phyloP scores from a whole-genome alignment of 306 rosid species.

The Herpetospermum pedunculosum region DNA sequence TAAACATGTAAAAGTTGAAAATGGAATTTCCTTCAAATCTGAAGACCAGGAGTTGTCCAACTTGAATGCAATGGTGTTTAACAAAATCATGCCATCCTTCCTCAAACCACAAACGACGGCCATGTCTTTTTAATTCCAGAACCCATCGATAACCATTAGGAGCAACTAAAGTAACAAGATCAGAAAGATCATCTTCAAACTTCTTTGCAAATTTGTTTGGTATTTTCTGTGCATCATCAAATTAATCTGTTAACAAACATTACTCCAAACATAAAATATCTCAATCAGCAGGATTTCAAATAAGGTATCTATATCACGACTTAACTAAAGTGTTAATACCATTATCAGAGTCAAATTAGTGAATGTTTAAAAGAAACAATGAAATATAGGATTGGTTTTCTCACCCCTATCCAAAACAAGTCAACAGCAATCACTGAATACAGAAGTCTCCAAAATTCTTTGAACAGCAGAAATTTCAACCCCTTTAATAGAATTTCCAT shows the following conservation, averaged over 20 bases:
- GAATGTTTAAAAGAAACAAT: neutral
- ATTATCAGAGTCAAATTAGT: neutral
- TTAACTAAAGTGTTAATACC: neutral
- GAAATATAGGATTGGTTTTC: neutral
- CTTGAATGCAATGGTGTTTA: constrained; percentile 47
- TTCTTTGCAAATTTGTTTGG: constrained; percentile 70
- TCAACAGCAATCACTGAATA: neutral
- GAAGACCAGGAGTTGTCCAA: constrained; percentile 67
- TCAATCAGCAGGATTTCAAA: neutral
- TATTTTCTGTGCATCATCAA: constrained; percentile 40
- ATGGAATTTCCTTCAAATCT: constrained; percentile 67
- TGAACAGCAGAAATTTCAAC: neutral
- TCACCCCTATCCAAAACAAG: neutral
- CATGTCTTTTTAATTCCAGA: constrained; percentile 49
- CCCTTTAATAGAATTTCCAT: neutral
- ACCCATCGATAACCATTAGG: constrained; percentile 76
- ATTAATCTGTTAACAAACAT: neutral
- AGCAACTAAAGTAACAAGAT: constrained; percentile 39
- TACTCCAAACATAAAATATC: neutral
- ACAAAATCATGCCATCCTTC: constrained; percentile 81
- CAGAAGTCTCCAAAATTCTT: neutral
- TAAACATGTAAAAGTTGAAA: constrained; percentile 58
- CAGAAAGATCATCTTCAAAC: constrained; percentile 53
- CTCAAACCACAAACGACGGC: constrained; percentile 51
- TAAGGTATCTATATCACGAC: neutral